Evolutionary conservation across 495 filamentous ascomycete species (phyloP).

Genomic region (Aspergillus bertholletiae): DNA sequence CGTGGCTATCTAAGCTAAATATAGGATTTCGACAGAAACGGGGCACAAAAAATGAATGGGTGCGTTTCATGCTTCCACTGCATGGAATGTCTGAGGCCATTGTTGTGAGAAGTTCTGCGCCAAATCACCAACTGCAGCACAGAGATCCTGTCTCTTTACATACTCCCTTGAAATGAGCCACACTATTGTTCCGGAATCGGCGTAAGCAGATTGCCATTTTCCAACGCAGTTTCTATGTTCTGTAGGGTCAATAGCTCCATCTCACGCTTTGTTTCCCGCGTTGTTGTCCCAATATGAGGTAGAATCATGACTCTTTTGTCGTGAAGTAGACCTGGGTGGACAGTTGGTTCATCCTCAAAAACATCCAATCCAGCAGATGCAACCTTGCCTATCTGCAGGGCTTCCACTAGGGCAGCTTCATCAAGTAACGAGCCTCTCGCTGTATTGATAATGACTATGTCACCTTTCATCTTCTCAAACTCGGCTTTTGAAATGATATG

Average conservation of each 20-base stretch:
- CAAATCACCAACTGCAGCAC: too few relatives aligned
- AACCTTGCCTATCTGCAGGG: conserved; percentile 46
- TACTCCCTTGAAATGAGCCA: too few relatives aligned
- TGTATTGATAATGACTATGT: conserved; percentile 58
- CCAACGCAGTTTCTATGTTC: conserved; percentile 41
- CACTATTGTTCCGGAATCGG: background rate
- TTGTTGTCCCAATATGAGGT: conserved; percentile 54
- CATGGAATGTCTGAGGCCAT: too few relatives aligned
- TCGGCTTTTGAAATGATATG: conserved; percentile 50
- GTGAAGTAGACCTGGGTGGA: conserved; percentile 45
- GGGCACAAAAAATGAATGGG: too few relatives aligned
- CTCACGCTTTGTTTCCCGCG: conserved; percentile 44
- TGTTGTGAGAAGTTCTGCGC: too few relatives aligned
- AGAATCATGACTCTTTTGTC: conserved; percentile 38
- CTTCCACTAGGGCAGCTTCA: conserved; percentile 51
- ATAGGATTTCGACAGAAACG: too few relatives aligned
- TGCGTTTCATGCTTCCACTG: too few relatives aligned
- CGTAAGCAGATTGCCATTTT: background rate
- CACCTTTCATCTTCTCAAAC: conserved; percentile 55
- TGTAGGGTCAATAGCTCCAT: conserved; percentile 51
- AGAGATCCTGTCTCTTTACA: too few relatives aligned
- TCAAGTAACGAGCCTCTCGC: conserved; percentile 54
- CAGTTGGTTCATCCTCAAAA: conserved; percentile 49
- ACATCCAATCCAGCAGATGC: conserved; percentile 50
- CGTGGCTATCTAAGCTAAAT: too few relatives aligned